A percentile compares a stretch with the other conserved stretches of the same genome.
Evolutionary conservation across 192 early-diverging fungal genomes (phyloP).

Genomic region (Linnemannia zychae): DNA sequence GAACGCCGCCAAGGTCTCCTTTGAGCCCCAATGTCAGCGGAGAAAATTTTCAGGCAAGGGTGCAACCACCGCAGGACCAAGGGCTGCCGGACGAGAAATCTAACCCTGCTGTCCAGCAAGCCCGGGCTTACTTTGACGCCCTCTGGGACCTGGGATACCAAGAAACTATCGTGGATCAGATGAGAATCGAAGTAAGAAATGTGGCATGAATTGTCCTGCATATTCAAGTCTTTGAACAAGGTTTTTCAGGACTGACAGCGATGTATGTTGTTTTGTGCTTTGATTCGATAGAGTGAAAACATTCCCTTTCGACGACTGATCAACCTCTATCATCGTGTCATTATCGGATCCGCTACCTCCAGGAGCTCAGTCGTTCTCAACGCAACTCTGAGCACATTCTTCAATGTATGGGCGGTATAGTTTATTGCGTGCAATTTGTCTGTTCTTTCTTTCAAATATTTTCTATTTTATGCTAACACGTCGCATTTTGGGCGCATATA

Average conservation of each 20-base stretch:
- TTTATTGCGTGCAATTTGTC: neutral
- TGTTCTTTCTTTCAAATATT: neutral
- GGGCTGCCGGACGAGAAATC: slow-evolving; percentile 19
- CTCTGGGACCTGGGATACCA: slow-evolving; percentile 39
- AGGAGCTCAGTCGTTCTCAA: slow-evolving; percentile 57
- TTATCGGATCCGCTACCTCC: slow-evolving; percentile 24
- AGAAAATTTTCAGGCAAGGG: slow-evolving; percentile 27
- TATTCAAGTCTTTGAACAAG: no score
- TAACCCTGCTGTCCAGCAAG: slow-evolving; percentile 18
- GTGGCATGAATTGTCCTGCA: neutral
- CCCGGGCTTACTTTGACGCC: slow-evolving; percentile 29
- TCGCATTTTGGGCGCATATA: slow-evolving; percentile 11
- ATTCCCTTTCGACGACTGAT: slow-evolving; percentile 24
- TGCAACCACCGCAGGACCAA: slow-evolving; percentile 9
- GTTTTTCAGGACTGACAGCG: neutral
- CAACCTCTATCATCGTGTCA: slow-evolving; percentile 36
- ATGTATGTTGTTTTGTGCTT: neutral
- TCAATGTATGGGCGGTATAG: slow-evolving; percentile 36
- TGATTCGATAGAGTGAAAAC: slow-evolving; percentile 20
- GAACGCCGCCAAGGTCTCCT: slow-evolving; percentile 44
- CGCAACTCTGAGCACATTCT: slow-evolving; percentile 60
- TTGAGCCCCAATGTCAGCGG: slow-evolving; percentile 44
- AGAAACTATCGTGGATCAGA: slow-evolving; percentile 21
- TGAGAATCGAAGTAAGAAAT: slow-evolving; percentile 31
- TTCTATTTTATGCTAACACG: neutral